phyloP scores from a whole-genome alignment of 345 rosid genomes.

The Excoecaria cochinchinensis region DNA sequence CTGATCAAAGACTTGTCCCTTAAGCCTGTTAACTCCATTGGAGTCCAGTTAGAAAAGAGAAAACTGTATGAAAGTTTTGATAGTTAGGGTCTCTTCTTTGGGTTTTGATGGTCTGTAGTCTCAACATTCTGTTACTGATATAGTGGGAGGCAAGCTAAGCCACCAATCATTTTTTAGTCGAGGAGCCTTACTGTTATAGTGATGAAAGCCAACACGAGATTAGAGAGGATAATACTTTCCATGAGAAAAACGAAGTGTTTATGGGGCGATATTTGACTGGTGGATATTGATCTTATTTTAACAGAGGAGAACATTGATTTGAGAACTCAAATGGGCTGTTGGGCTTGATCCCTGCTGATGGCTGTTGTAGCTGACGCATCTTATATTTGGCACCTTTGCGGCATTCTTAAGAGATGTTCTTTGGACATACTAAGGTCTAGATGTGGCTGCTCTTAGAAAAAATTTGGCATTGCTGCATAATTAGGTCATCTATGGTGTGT shows the following conservation, averaged over 20 bases:
- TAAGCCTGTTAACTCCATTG: slow-evolving; percentile 6
- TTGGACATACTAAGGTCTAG: not conserved
- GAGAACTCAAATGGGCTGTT: not conserved
- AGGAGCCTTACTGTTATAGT: too few relatives aligned
- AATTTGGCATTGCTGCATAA: not conserved
- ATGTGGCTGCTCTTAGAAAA: not conserved
- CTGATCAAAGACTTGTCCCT: slow-evolving; percentile 10
- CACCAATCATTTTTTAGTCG: not conserved
- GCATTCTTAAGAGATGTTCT: not conserved
- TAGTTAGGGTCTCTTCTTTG: not conserved
- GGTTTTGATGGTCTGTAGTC: not conserved
- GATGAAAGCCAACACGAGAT: not conserved
- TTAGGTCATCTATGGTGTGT: not conserved
- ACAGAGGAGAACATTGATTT: not conserved
- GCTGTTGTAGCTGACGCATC: not conserved
- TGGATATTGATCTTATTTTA: not conserved
- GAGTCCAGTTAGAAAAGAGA: not conserved
- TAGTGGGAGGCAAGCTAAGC: not conserved
- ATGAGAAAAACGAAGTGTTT: not conserved
- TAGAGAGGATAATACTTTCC: not conserved
- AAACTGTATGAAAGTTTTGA: not conserved
- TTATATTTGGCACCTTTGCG: not conserved
- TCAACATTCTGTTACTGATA: not conserved
- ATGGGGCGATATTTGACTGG: not conserved
- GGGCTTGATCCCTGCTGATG: not conserved